Evolutionary conservation across 352 stramenopile species (phyloP).

Genomic region (Phytophthora pseudosyringae): DNA sequence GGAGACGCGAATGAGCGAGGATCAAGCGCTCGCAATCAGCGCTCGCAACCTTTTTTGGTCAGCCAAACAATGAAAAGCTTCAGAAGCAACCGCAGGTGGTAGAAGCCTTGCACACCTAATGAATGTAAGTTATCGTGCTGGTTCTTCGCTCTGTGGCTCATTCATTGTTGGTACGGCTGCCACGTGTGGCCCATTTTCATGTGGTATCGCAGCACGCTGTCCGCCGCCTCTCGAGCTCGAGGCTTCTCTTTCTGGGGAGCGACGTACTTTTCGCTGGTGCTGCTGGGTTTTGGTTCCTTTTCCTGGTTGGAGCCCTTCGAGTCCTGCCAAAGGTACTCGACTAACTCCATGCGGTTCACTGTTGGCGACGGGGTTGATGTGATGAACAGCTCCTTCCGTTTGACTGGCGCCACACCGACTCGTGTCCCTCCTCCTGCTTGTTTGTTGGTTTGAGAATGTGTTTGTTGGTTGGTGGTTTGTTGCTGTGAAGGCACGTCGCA

Average conservation of each 20-base stretch:
- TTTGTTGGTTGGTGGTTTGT: slow-evolving; percentile 16
- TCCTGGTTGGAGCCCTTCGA: slow-evolving; percentile 31
- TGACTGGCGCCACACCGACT: background rate
- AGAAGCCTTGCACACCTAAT: slow-evolving; percentile 37
- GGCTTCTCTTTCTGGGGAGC: slow-evolving; percentile 17
- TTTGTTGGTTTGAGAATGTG: slow-evolving; percentile 1
- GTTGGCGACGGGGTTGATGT: slow-evolving; percentile 19
- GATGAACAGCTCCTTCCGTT: slow-evolving; percentile 36
- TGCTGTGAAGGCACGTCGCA: slow-evolving; percentile 39
- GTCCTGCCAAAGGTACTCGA: slow-evolving; percentile 33
- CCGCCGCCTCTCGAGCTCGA: slow-evolving; percentile 11
- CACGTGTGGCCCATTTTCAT: slow-evolving; percentile 71
- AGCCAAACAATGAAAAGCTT: slow-evolving; percentile 33
- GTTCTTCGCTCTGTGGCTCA: background rate
- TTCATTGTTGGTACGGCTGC: slow-evolving; percentile 34
- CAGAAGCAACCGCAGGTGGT: slow-evolving; percentile 30
- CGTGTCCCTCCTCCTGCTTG: background rate
- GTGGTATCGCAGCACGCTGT: slow-evolving; percentile 58
- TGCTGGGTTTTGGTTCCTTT: slow-evolving; percentile 17
- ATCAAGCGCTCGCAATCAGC: slow-evolving; percentile 19
- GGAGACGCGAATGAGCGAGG: slow-evolving; percentile 31
- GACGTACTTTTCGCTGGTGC: slow-evolving; percentile 6
- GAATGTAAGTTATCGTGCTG: slow-evolving; percentile 46
- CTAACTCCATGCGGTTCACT: slow-evolving; percentile 24
- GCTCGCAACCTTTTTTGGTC: slow-evolving; percentile 31